Base-by-base conservation (phyloP, 768 basidiomycete species). In the Roridomyces roridus region DNA sequence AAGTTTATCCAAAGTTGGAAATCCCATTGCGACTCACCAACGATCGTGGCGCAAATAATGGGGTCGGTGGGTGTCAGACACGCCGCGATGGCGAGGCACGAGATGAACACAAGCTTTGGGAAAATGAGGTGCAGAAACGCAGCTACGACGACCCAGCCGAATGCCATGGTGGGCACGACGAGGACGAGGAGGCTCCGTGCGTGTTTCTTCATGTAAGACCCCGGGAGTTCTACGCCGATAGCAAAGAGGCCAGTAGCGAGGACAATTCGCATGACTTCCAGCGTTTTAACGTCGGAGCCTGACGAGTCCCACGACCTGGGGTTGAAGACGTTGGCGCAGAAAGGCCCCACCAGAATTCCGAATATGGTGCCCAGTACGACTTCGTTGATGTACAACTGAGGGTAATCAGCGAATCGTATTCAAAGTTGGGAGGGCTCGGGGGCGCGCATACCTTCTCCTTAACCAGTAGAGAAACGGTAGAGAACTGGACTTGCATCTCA, bases 1-100 rank as follows among this genome's bases (percentile, higher is more conserved):
- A 45, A 8, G 20, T 18, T n/a, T n/a, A n/a, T n/a, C n/a, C n/a
- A 17, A 48, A 31, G 31, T 29, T 41, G 21, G 28, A n/a, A n/a
- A n/a, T n/a, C n/a, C n/a, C n/a, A n/a, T n/a, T n/a, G n/a, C n/a
- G 6, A 68, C 80, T 26, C 47, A 84, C 88, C 87, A 3, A 89
- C 88, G 67, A 88, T 95, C 46, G 82, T 88, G 49, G 93, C 91
- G 51, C 91, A 93, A 45, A 96, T 88, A 63, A 96, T 91, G 1
- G 96, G 96, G 74, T 99, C 96, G 11, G 96, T 99, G 2, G 94
- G 93, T 0, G 94, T 96, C 24, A 96, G 78, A n/a, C n/a, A n/a
- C n/a, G n/a, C n/a, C n/a, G n/a, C n/a, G n/a, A n/a, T n/a, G n/a
- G n/a, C n/a, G n/a, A n/a, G n/a, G n/a, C n/a, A n/a, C n/a, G n/a